These are phyloP conservation scores for Calcarisporium arbuscula DNA, from an alignment of 2,329 filamentous ascomycete species.

Conservation along the genomic window DNA sequence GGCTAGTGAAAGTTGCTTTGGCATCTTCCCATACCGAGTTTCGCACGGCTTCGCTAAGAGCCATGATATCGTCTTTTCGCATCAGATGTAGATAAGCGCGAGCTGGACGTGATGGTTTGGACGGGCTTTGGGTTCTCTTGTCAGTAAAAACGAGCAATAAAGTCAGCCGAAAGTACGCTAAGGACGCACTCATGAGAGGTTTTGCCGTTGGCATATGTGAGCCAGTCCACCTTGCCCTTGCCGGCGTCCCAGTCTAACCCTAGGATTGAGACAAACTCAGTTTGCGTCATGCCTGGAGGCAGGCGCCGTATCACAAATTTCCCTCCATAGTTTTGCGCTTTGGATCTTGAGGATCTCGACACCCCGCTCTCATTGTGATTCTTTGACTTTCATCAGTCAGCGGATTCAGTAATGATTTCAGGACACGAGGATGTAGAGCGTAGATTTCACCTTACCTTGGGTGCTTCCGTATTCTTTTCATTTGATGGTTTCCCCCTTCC, in stretches of 20 bases:
- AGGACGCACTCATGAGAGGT: conserved; percentile 70
- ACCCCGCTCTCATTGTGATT: conserved; percentile 21
- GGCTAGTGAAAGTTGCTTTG: conserved; percentile 65
- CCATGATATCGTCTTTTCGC: conserved; percentile 60
- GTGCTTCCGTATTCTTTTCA: conserved; percentile 20
- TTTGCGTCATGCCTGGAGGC: conserved; percentile 75
- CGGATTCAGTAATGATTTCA: too few relatives aligned
- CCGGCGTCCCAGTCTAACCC: conserved; percentile 77
- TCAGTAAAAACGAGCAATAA: not conserved
- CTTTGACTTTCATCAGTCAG: too few relatives aligned
- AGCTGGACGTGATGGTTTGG: conserved; percentile 76
- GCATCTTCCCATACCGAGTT: conserved; percentile 71
- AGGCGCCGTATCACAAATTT: conserved; percentile 83
- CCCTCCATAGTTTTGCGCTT: conserved; percentile 47
- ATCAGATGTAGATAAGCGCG: conserved; percentile 77
- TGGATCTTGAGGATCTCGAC: conserved; percentile 23
- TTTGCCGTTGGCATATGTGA: conserved; percentile 60
- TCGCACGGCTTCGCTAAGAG: conserved; percentile 66
- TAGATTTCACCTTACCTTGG: conserved; percentile 21
- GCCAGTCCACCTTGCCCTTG: conserved; percentile 81
- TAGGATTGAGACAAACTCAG: conserved; percentile 66
- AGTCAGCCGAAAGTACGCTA: not conserved
- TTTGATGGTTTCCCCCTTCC: conserved; percentile 19
- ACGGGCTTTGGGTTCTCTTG: conserved; percentile 47
- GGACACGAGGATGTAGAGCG: not conserved